A percentile compares a stretch with the other conserved stretches of the same genome.
Conservation (phyloP, 805 yeast species). For the Saturnispora diversa region DNA sequence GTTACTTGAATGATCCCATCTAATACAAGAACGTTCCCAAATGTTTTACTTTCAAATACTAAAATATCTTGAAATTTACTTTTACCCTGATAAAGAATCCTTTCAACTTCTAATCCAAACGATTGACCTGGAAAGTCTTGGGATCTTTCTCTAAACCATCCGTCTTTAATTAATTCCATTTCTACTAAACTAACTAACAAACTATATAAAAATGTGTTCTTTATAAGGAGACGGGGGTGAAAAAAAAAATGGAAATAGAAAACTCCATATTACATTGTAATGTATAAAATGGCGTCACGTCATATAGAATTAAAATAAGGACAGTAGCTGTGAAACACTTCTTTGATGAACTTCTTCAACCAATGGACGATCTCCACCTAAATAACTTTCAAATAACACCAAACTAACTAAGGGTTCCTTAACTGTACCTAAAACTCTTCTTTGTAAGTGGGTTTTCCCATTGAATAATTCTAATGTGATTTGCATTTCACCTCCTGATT, state of each 20-base stretch:
- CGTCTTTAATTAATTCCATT: slow-evolving; percentile 41
- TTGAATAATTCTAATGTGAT: slow-evolving; percentile 22
- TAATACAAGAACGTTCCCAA: slow-evolving; percentile 81
- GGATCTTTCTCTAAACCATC: slow-evolving; percentile 77
- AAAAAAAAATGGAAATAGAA: background rate
- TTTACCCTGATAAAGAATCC: slow-evolving; percentile 56
- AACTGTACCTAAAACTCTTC: slow-evolving; percentile 47
- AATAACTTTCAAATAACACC: slow-evolving; percentile 65
- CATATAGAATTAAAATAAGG: background rate
- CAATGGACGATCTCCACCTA: slow-evolving; percentile 62
- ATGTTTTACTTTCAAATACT: slow-evolving; percentile 64
- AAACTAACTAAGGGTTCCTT: slow-evolving; percentile 54
- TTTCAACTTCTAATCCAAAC: slow-evolving; percentile 54
- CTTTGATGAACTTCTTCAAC: slow-evolving; percentile 31
- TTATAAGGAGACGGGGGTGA: too few relatives aligned
- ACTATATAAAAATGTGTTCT: too few relatives aligned
- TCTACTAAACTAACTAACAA: too few relatives aligned
- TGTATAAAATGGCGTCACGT: background rate
- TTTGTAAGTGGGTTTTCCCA: slow-evolving; percentile 11
- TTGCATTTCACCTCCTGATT: slow-evolving; percentile 38
- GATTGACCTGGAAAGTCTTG: slow-evolving; percentile 88
- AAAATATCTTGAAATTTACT: slow-evolving; percentile 77
- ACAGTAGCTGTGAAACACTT: slow-evolving; percentile 12
- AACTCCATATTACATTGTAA: too few relatives aligned
- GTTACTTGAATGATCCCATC: slow-evolving; percentile 90